Conservation (phyloP, 1,284 basidiomycete species). For the Papiliotrema fonsecae region DNA sequence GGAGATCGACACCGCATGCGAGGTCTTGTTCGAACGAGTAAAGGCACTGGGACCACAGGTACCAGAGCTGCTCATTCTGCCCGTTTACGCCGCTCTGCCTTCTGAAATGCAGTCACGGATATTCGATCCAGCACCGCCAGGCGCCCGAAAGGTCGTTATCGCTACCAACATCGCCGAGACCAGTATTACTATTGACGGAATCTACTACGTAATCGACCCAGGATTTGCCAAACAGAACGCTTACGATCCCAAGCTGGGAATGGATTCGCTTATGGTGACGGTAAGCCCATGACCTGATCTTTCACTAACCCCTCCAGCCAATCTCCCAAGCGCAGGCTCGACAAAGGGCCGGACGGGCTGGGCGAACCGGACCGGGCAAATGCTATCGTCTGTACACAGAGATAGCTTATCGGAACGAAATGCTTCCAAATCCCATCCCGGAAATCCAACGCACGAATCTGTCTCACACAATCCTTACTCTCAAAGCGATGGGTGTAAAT, state of each 20-base stretch:
- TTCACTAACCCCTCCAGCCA: constrained; percentile 53
- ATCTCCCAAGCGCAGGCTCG: constrained; percentile 98
- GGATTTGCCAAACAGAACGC: constrained; percentile 99
- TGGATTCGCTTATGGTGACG: constrained; percentile 98
- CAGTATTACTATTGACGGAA: constrained; percentile 94
- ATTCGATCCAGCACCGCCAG: constrained; percentile 95
- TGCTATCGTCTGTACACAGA: constrained; percentile 98
- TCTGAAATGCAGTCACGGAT: constrained; percentile 97
- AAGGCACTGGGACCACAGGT: constrained; percentile 95
- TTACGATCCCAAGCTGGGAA: constrained; percentile 92
- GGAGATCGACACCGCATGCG: constrained; percentile 96
- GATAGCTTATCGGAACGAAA: constrained; percentile 95
- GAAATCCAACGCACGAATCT: constrained; percentile 97
- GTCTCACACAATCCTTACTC: constrained; percentile 83
- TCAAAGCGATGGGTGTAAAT: constrained; percentile 99
- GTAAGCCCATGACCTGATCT: constrained; percentile 32
- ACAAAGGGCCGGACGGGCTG: constrained; percentile 91
- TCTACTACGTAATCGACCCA: constrained; percentile 98
- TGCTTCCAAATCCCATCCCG: constrained; percentile 95
- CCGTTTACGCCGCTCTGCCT: constrained; percentile 95
- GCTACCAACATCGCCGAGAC: constrained; percentile 99
- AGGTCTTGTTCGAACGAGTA: constrained; percentile 97
- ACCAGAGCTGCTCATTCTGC: constrained; percentile 91
- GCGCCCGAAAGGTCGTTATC: constrained; percentile 93
- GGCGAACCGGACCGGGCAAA: constrained; percentile 95